phyloP scores from a whole-genome alignment of 306 rosid species.

The Vicia villosa region DNA sequence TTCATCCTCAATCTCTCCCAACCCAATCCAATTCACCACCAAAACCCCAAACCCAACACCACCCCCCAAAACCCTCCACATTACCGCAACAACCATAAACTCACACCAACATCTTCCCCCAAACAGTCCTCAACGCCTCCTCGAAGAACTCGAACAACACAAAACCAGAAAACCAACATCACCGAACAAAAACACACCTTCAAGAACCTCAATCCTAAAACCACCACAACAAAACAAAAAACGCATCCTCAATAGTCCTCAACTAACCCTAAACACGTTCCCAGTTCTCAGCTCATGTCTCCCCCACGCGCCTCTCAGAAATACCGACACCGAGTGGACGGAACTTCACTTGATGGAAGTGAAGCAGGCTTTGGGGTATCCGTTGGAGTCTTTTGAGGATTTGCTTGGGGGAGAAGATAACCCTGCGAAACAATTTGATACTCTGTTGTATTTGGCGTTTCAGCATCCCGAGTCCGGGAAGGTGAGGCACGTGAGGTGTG shows the following conservation, averaged over 20 bases:
- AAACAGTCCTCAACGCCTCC: slow-evolving; percentile 83
- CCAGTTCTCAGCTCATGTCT: slow-evolving; percentile 82
- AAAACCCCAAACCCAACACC: slow-evolving; percentile 1
- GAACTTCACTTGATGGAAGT: slow-evolving; percentile 76
- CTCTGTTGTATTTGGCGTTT: slow-evolving; percentile 81
- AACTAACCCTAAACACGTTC: slow-evolving; percentile 65
- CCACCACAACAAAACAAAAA: slow-evolving; percentile 81
- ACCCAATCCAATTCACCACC: slow-evolving; percentile 36
- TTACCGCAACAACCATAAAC: slow-evolving; percentile 62
- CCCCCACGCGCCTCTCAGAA: slow-evolving; percentile 66
- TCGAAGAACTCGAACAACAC: slow-evolving; percentile 76
- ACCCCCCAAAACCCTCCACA: slow-evolving; percentile 25
- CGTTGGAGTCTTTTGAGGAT: slow-evolving; percentile 69
- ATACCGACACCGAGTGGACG: slow-evolving; percentile 69
- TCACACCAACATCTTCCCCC: slow-evolving; percentile 61
- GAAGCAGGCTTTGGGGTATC: slow-evolving; percentile 90
- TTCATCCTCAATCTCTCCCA: slow-evolving; percentile 55
- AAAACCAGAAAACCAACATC: slow-evolving; percentile 59
- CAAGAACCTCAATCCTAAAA: slow-evolving; percentile 57
- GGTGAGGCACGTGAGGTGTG: slow-evolving; percentile 71
- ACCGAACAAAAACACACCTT: slow-evolving; percentile 65
- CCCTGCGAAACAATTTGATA: slow-evolving; percentile 78
- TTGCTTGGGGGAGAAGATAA: slow-evolving; percentile 63
- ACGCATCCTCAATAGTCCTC: slow-evolving; percentile 81
- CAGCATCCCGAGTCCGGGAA: slow-evolving; percentile 70